Conservation (phyloP, 23 red algal genomes). For the Gracilaria domingensis region DNA sequence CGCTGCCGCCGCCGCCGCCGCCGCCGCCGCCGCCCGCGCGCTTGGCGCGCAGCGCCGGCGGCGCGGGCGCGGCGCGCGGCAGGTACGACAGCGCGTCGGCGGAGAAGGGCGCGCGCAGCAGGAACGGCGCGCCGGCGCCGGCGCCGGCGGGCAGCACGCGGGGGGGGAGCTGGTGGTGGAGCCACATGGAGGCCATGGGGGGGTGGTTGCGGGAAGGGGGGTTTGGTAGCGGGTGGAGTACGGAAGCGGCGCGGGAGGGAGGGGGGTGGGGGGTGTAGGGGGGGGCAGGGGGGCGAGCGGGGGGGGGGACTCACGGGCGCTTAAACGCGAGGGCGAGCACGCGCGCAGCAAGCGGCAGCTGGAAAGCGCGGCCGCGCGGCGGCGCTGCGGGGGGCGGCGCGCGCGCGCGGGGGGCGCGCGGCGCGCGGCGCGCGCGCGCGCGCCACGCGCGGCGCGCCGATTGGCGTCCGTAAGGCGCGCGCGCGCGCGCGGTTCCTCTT, state of each 20-base stretch:
- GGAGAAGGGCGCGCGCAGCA: background rate
- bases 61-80: background rate
- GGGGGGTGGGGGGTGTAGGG: background rate
- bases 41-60: background rate
- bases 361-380: too few species aligned
- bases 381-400: too few species aligned
- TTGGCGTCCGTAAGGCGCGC: too few species aligned
- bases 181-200: conserved; percentile 8
- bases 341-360: background rate
- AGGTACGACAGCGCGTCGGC: background rate
- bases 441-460: too few species aligned
- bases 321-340: background rate
- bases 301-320: background rate
- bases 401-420: too few species aligned
- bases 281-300: background rate
- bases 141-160: background rate
- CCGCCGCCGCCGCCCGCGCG: background rate
- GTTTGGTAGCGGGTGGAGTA: background rate
- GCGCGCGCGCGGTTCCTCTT: too few species aligned
- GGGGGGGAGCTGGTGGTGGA: background rate
- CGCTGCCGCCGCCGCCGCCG: background rate
- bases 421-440: too few species aligned
- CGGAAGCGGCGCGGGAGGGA: background rate
- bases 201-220: background rate
- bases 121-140: background rate